A percentile compares a stretch with the other conserved stretches of the same genome.
Conservation (phyloP, 176 grass and related monocot species). For the Hyparrhenia diplandra region DNA sequence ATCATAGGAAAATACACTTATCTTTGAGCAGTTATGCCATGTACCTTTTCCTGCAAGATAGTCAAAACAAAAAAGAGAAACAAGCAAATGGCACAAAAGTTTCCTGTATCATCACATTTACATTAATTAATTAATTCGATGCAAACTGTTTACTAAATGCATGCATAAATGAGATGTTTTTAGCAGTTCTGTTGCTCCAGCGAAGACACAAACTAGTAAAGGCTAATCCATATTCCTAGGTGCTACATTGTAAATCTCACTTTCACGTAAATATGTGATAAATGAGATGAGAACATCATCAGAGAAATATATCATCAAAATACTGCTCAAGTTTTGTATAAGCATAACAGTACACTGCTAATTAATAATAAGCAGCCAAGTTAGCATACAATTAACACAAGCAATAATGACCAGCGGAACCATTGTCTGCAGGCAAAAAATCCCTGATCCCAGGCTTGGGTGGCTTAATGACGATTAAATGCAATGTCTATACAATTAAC, state of each 20-base stretch:
- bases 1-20: background rate
- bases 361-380: constrained; percentile 14
- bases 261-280: background rate
- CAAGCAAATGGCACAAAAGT: background rate
- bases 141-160: background rate
- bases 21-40: constrained; percentile 3
- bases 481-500: constrained; percentile 24
- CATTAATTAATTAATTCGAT: constrained; percentile 6
- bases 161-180: background rate
- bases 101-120: background rate
- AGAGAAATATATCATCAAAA: background rate
- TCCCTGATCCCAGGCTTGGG: background rate
- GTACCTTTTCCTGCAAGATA: background rate
- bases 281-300: background rate
- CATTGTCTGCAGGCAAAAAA: background rate
- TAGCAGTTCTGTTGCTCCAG: background rate
- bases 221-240: no score
- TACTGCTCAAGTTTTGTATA: background rate
- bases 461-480: constrained; percentile 13
- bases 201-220: background rate
- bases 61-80: background rate
- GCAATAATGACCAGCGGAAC: constrained; percentile 10
- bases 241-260: background rate
- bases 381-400: background rate
- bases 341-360: background rate